Evolutionary conservation across 441 rosid genomes (phyloP).

Genomic region (Cnidoscolus chayamansa): DNA sequence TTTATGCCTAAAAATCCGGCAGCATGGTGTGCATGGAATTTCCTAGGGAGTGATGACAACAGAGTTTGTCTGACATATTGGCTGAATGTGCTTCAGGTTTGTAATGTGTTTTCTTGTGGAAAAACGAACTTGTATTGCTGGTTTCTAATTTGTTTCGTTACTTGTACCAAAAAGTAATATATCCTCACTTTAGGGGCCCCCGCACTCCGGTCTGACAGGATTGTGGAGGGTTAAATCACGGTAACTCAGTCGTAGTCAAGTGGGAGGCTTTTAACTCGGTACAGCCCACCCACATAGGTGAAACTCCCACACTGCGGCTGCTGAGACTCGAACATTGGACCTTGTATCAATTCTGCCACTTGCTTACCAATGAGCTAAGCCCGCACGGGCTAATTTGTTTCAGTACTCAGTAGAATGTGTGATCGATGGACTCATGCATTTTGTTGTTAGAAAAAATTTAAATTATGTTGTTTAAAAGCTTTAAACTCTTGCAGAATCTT

Average conservation of each 20-base stretch:
- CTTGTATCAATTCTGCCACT: too few species aligned
- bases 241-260: too few species aligned
- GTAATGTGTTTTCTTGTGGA: conserved; percentile 12
- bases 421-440: neutral
- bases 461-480: neutral
- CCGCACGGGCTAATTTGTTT: too few species aligned
- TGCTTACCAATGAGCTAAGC: too few species aligned
- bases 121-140: neutral
- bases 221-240: too few species aligned
- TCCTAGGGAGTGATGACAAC: conserved; percentile 55
- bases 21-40: conserved; percentile 96
- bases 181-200: too few species aligned
- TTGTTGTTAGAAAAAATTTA: neutral
- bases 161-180: too few species aligned
- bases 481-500: conserved; percentile 52
- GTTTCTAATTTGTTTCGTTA: neutral
- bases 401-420: neutral
- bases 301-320: too few species aligned
- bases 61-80: conserved; percentile 81
- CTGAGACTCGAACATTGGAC: too few species aligned
- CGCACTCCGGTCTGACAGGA: too few species aligned
- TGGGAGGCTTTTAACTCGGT: too few species aligned
- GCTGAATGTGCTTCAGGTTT: conserved; percentile 89
- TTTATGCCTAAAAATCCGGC: conserved; percentile 75
- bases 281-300: too few species aligned